Evolutionary conservation across 2,329 filamentous ascomycete genomes (phyloP), one percentile per base, ranked within the genome.

Genomic region (Colletotrichum somersetense): DNA sequence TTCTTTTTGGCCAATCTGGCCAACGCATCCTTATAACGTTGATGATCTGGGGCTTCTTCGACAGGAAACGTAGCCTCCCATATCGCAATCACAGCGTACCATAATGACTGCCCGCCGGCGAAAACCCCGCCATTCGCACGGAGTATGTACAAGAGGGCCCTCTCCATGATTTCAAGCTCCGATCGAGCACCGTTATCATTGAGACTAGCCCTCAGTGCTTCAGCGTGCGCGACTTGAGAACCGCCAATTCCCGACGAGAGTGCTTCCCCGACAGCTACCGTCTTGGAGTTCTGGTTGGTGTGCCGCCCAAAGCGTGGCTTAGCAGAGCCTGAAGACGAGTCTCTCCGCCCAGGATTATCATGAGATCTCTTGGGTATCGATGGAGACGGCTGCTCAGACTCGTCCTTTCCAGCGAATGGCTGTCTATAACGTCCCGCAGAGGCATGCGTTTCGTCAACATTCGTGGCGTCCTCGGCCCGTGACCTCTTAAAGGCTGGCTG

Each of bases 51-150:
- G 33, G 82, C 80, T 5, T 80, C 77, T 52, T 85, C 79, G 44
- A 78, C 79, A 1, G 78, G 75, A 55, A 85, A 86, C 10, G 78
- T 77, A n/a, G 79, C 79, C 12, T 80, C 77, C 83, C 87, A 90
- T 10, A 85, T 77, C 12, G 80, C 80, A 18, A 83, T 80, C 5
- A 88, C 76, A 1, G 85, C 84, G 68, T 85, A 83, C 80, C 86
- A 88, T 5, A 89, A 77, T 4, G 85, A 80, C 52, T 83, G 81
- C 33, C 86, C 86, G 20, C 86, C 85, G 1, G 88, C 86, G 56
- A 89, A 86, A 1, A 86, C 85, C 0, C 87, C 87, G 1, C 77
- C 76, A 56, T 81, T 84, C 35, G 78, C 76, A 52, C 80, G 77
- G 16, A 87, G 77, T 12, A 87, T 78, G 70, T 84, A 81, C 16